Percentiles rank a stretch among this genome's conserved stretches.
phyloP scores from a whole-genome alignment of 2,329 filamentous ascomycete species.

The Fusarium proliferatum region DNA sequence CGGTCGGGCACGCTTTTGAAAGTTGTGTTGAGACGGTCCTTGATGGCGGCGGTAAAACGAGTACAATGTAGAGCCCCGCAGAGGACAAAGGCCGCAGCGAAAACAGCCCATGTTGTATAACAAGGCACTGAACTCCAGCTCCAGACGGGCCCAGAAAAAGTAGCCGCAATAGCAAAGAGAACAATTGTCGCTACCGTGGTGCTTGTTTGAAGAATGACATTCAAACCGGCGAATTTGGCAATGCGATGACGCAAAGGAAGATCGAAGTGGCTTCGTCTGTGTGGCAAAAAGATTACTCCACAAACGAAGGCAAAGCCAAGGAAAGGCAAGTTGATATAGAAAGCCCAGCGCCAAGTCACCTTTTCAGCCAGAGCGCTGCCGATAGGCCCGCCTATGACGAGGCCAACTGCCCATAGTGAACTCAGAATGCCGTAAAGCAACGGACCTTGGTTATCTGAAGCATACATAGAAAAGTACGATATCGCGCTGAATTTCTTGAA shows the following conservation, averaged over 20 bases:
- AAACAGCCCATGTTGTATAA: neutral
- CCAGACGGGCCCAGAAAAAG: conserved; percentile 1
- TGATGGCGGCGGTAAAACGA: no score
- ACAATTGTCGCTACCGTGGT: neutral
- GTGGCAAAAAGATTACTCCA: conserved; percentile 52
- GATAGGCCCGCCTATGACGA: neutral
- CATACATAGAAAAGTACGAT: neutral
- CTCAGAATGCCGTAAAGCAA: neutral
- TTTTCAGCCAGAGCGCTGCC: conserved; percentile 45
- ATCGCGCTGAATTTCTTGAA: neutral
- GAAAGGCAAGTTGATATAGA: conserved; percentile 63
- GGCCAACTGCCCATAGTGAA: neutral
- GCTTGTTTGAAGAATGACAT: neutral
- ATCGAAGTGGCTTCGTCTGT: neutral
- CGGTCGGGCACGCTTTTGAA: neutral
- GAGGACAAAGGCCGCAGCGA: neutral
- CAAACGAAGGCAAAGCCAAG: conserved; percentile 55
- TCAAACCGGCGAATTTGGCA: neutral
- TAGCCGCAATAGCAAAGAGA: neutral
- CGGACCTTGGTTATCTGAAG: neutral
- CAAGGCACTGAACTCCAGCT: neutral
- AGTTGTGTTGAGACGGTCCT: no score
- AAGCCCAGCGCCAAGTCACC: conserved; percentile 58
- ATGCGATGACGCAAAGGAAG: conserved; percentile 34
- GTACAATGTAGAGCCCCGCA: no score